Base-by-base conservation (phyloP, 768 basidiomycete genomes). In the Pholiota molesta region DNA sequence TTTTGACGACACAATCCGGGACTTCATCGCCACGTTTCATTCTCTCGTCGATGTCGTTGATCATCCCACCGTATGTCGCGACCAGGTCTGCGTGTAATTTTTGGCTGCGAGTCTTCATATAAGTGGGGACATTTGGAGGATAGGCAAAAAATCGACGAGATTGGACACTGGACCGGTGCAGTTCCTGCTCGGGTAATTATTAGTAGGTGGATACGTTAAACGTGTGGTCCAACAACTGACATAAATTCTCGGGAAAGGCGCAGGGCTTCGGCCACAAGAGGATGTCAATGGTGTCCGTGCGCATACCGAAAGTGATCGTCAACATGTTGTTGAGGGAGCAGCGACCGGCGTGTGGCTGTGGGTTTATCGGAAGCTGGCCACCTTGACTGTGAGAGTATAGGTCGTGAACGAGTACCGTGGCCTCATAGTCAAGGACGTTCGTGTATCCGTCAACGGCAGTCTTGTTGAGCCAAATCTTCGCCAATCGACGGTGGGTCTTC, bases 271-370 rank as follows among this genome's bases (percentile, higher is more conserved):
- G 60, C 73, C 11, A 79, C 78, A 5, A 80, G 68, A 0, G 79
- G 77, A 51, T 82, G 73, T 71, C 61, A 17, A 75, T 74, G 26
- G 71, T 68, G 55, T 76, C 75, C 0, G 79, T 81, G 10, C 81
- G 79, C 17, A 70, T 77, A 1, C 75, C 81, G 62, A 81, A 82
- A 51, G 74, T 71, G 45, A 81, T 74, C 0, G 74, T 75, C 11
- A 82, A 71, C 78, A 82, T 83, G 64, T 81, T 81, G 69, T 79
- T 81, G 37, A 73, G 65, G 6, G 75, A 72, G 61, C 69, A 79
- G n/a, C 79, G 76, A 28, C 79, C 78, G 8, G 75, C 74, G 55
- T 76, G 72, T 17, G 72, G 75, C 52, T 74, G 71, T 1, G 80
- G 79, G 62, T 82, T 77, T 57, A 81, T 68, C 0, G 79, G 72